Conservation (phyloP, 345 rosid genomes). For the Carallia pectinifolia region DNA sequence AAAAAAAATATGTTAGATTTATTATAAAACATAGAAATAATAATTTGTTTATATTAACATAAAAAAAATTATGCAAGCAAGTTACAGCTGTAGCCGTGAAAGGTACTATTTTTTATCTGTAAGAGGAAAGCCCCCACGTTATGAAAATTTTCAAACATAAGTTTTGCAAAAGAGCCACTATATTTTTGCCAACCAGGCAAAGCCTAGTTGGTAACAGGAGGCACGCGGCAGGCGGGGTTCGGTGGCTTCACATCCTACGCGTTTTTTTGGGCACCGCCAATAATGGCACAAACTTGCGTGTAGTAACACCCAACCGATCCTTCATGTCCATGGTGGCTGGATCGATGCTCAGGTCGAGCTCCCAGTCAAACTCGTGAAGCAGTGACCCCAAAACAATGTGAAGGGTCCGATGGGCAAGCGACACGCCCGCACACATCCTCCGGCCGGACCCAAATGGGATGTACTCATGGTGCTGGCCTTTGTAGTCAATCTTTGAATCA, state of each 20-base stretch:
- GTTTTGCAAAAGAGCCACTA: not conserved
- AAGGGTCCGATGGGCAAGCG: constrained; percentile 35
- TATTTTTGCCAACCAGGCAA: not conserved
- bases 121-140: no score
- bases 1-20: no score
- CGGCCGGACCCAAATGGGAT: constrained; percentile 54
- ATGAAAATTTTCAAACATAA: no score
- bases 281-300: constrained; percentile 24
- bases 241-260: not conserved
- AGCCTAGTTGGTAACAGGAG: no score
- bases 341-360: constrained; percentile 11
- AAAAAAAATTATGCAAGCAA: no score
- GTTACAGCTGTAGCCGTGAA: no score
- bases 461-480: constrained; percentile 38
- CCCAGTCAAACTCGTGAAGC: constrained; percentile 45
- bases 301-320: constrained; percentile 21
- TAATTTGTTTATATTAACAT: no score
- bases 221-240: no score
- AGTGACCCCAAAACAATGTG: constrained; percentile 35
- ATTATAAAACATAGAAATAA: no score
- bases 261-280: constrained; percentile 19
- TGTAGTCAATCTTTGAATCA: constrained; percentile 39
- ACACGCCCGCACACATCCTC: constrained; percentile 46
- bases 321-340: constrained; percentile 19
- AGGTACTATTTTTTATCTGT: no score